Evolutionary conservation across 2,329 filamentous ascomycete genomes (phyloP).

Genomic region (Trichophaea hybrida): DNA sequence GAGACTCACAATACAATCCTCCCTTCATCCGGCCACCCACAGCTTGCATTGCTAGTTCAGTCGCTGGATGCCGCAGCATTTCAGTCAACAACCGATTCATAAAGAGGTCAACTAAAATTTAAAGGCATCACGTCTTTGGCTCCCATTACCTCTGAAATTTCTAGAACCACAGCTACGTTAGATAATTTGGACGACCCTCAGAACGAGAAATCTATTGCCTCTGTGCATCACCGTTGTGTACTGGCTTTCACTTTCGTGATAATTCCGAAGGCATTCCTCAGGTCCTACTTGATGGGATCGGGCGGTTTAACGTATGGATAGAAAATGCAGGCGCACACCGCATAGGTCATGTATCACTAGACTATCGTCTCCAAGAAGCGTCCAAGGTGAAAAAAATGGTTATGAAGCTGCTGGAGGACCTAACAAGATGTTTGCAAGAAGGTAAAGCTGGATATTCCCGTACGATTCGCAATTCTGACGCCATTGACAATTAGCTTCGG

Average conservation of each 20-base stretch:
- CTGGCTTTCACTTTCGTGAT: constrained; percentile 7
- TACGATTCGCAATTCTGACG: not conserved
- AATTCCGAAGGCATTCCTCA: not conserved
- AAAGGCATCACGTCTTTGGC: not conserved
- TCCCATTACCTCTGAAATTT: not conserved
- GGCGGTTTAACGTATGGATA: constrained; percentile 25
- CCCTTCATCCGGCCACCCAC: not conserved
- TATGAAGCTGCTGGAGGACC: constrained; percentile 15
- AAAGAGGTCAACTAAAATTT: no score
- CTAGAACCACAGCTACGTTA: not conserved
- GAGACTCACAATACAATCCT: not conserved
- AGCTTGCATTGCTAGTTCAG: not conserved
- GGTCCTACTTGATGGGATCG: not conserved
- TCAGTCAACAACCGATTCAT: not conserved
- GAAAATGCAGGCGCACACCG: constrained; percentile 30
- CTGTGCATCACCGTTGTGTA: not conserved
- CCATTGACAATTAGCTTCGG: not conserved
- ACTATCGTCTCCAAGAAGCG: constrained; percentile 29
- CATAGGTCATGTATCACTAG: constrained; percentile 27
- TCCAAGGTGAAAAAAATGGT: constrained; percentile 20
- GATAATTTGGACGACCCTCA: not conserved
- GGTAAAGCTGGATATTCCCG: constrained; percentile 1
- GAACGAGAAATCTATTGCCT: not conserved
- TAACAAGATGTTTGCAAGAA: constrained; percentile 19
- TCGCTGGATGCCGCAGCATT: not conserved